phyloP scores from a whole-genome alignment of 169 alveolate genomes.

The Eimeria praecox region DNA sequence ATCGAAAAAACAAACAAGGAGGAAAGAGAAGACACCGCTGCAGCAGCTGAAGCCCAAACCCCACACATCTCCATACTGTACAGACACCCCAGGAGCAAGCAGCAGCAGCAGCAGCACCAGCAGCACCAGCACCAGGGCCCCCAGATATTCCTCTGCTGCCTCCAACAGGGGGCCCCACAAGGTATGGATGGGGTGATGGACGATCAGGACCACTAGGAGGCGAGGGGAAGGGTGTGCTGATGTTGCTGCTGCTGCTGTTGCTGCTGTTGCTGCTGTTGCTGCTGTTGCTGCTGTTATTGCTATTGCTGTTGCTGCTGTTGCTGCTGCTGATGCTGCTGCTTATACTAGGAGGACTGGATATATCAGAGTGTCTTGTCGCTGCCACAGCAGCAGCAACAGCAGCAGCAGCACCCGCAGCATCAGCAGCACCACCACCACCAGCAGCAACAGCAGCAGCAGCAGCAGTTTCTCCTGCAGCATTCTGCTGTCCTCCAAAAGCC shows the following conservation, averaged over 20 bases:
- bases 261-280: conserved; percentile 48
- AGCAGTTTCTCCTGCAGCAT: not conserved
- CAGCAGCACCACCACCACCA: not conserved
- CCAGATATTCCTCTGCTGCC: not conserved
- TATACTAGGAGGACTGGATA: conserved; percentile 41
- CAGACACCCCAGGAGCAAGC: not conserved
- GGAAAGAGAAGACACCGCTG: conserved; percentile 34
- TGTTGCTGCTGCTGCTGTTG: conserved; percentile 58
- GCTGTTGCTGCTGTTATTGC: conserved; percentile 22
- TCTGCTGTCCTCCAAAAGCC: not conserved
- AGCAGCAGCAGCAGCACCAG: not conserved
- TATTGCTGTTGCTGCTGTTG: conserved; percentile 10
- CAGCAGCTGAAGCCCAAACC: conserved; percentile 4
- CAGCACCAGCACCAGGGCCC: not conserved
- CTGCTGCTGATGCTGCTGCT: conserved; percentile 12
- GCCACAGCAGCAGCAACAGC: conserved; percentile 27
- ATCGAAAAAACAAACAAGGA: not conserved
- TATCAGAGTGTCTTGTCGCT: not conserved
- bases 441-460: not conserved
- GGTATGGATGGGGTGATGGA: not conserved
- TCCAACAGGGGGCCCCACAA: not conserved
- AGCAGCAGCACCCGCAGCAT: not conserved
- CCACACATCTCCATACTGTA: not conserved
- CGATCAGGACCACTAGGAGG: conserved; percentile 12
- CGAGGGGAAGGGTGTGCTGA: conserved; percentile 34